These are phyloP conservation scores for Euptelea pleiosperma DNA, from an alignment of 164 flowering plant genomes.

Conservation along the genomic window DNA sequence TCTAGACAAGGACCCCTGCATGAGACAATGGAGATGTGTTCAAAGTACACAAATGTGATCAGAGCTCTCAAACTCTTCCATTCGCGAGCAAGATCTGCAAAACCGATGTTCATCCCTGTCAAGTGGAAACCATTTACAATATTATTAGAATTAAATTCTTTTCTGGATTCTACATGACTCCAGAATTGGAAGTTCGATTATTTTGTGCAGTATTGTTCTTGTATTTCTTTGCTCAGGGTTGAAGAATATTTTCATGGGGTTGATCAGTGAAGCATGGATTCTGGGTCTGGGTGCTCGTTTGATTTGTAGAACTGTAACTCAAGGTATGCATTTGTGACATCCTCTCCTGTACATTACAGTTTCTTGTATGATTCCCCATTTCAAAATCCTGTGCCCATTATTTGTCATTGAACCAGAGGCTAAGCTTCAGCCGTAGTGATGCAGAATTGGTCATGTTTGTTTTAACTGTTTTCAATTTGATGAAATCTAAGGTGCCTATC, in stretches of 20 bases:
- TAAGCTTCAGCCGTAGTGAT: too few species aligned
- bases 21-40: conserved; percentile 64
- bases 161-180: conserved; percentile 19
- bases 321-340: conserved; percentile 15
- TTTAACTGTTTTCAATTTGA: too few species aligned
- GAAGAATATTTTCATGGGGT: conserved; percentile 18
- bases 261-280: conserved; percentile 28
- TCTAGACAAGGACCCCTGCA: conserved; percentile 53
- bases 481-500: too few species aligned
- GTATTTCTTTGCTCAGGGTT: conserved; percentile 17
- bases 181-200: conserved; percentile 18
- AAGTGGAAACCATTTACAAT: too few species aligned
- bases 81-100: conserved; percentile 8
- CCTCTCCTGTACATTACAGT: conserved; percentile 30
- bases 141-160: conserved; percentile 24
- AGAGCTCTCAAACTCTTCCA: neutral
- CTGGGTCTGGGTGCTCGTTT: conserved; percentile 20
- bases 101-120: conserved; percentile 2
- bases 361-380: conserved; percentile 17
- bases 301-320: conserved; percentile 20
- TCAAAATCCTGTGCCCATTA: conserved; percentile 5
- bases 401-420: too few species aligned
- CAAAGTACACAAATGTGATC: conserved; percentile 51
- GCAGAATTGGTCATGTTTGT: too few species aligned
- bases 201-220: conserved; percentile 24